Conservation (phyloP, 2,329 filamentous ascomycete species). For the Clonostachys byssicola region DNA sequence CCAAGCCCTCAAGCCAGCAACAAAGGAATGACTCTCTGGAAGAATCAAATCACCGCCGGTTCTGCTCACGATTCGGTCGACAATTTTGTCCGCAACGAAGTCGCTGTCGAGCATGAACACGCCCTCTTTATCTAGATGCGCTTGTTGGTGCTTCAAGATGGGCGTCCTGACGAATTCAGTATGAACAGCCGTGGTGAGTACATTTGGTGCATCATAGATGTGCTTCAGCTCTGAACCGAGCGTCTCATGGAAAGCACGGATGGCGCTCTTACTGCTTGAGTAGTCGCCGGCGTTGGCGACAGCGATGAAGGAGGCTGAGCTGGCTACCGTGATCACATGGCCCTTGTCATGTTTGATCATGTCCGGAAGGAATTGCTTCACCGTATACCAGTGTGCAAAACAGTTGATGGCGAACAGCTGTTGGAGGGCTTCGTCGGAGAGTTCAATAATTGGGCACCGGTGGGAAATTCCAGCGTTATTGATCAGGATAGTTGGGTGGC, state of each 20-base stretch:
- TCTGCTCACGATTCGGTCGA: slow-evolving; percentile 36
- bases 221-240: slow-evolving; percentile 50
- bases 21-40: slow-evolving; percentile 13
- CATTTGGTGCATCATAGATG: slow-evolving; percentile 54
- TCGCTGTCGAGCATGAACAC: slow-evolving; percentile 11
- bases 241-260: slow-evolving; percentile 63
- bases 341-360: slow-evolving; percentile 64
- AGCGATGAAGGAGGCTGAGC: slow-evolving; percentile 56
- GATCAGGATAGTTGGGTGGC: slow-evolving; percentile 63
- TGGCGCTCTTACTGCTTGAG: slow-evolving; percentile 59
- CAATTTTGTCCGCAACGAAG: slow-evolving; percentile 33
- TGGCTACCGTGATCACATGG: slow-evolving; percentile 67
- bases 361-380: slow-evolving; percentile 60
- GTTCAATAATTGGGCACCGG: slow-evolving; percentile 54
- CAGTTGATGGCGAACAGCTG: slow-evolving; percentile 67
- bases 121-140: neutral
- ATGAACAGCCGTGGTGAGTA: slow-evolving; percentile 60
- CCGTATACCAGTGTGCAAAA: slow-evolving; percentile 59
- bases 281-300: slow-evolving; percentile 64
- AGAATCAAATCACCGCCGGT: slow-evolving; percentile 42
- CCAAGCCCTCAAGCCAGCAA: slow-evolving; percentile 31
- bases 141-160: slow-evolving; percentile 15
- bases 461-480: slow-evolving; percentile 65
- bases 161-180: slow-evolving; percentile 49
- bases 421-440: slow-evolving; percentile 49